Percentiles rank a stretch among this genome's conserved stretches.
Evolutionary conservation across 2,329 filamentous ascomycete species (phyloP).

Genomic region (Tolypocladium ovalisporum): DNA sequence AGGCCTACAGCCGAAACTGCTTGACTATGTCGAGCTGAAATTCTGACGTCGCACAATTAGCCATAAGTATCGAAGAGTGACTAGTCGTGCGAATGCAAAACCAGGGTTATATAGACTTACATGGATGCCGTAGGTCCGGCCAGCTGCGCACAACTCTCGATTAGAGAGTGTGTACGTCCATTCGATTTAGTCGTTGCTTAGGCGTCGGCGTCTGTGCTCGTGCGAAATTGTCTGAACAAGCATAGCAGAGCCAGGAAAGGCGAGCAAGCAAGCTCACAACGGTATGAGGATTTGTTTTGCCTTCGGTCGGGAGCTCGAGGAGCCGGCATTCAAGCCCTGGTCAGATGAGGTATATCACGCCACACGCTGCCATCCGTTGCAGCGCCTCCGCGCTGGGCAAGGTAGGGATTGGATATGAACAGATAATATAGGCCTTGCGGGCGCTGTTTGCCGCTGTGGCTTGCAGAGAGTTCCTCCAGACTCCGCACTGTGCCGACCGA

Average conservation of each 20-base stretch:
- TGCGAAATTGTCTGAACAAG: too few species aligned
- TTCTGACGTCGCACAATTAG: neutral
- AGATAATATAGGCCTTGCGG: too few species aligned
- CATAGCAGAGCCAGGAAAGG: too few species aligned
- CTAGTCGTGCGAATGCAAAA: too few species aligned
- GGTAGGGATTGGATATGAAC: neutral
- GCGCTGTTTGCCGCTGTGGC: neutral
- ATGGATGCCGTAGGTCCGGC: neutral
- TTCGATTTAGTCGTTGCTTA: too few species aligned
- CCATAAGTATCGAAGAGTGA: too few species aligned
- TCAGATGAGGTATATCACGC: neutral
- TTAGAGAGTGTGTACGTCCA: too few species aligned
- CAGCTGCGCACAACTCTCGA: neutral
- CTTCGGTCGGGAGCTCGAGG: neutral
- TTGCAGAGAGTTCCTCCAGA: neutral
- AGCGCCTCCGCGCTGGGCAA: neutral
- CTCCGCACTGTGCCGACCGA: neutral
- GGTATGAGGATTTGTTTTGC: too few species aligned
- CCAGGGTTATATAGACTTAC: neutral
- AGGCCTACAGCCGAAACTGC: neutral
- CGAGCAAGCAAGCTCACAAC: too few species aligned
- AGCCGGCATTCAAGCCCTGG: neutral
- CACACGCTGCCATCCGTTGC: neutral
- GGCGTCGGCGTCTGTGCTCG: too few species aligned
- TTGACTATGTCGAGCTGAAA: neutral